These are phyloP conservation scores for Suillus hirtellus DNA, from an alignment of 768 basidiomycete genomes.

Conservation along the genomic window DNA sequence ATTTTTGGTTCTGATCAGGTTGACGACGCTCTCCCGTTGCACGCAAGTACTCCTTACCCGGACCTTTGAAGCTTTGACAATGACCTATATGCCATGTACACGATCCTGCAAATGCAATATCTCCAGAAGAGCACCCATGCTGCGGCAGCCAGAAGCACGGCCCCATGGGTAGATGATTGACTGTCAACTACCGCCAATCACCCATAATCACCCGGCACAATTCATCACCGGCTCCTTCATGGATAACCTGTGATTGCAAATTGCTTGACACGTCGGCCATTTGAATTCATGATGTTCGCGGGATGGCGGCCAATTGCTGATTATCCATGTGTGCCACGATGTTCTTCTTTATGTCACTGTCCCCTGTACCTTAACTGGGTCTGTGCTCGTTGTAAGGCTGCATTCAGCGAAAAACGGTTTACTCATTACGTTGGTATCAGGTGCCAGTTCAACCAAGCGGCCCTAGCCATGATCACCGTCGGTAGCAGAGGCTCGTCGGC, in stretches of 20 bases:
- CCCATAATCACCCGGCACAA: neutral
- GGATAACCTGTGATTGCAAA: neutral
- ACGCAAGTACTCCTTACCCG: neutral
- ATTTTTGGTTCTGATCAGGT: conserved; percentile 18
- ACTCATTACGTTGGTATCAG: neutral
- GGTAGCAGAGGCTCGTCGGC: neutral
- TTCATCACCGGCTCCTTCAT: neutral
- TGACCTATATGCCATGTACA: conserved; percentile 48
- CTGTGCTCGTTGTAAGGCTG: conserved; percentile 31
- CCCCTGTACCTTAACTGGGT: neutral
- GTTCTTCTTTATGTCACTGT: conserved; percentile 25
- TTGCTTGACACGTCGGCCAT: neutral
- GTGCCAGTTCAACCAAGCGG: too few relatives aligned
- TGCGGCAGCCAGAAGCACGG: conserved; percentile 52
- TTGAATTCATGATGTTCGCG: conserved; percentile 13
- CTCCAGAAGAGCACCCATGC: conserved; percentile 61
- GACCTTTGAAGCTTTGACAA: neutral
- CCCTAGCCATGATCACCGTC: too few relatives aligned
- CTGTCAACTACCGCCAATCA: neutral
- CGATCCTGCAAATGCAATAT: conserved; percentile 43
- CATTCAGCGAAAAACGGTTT: conserved; percentile 40
- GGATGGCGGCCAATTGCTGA: neutral
- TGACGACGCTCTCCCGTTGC: neutral
- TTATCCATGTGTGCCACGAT: neutral
- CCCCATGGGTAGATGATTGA: conserved; percentile 31